A percentile compares a stretch with the other conserved stretches of the same genome.
Conservation (phyloP, 176 grass and related monocot genomes). For the Raddia guianensis region DNA sequence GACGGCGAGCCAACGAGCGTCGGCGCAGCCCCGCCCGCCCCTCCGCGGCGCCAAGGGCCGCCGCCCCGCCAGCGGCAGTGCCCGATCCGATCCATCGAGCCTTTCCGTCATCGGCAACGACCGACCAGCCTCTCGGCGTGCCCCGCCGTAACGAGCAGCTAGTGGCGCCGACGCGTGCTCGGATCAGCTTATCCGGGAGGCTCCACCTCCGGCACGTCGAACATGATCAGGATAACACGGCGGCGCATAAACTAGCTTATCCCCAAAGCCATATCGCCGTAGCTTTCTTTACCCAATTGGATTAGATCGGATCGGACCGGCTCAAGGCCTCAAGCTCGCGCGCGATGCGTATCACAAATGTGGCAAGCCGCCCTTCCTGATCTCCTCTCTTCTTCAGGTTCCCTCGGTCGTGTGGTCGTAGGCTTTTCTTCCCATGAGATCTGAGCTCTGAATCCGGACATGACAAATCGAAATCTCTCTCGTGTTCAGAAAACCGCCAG, state of each 20-base stretch:
- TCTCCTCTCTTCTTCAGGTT: neutral
- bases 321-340: neutral
- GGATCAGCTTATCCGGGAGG: neutral
- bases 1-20: neutral
- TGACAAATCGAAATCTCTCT: slow-evolving; percentile 7
- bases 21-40: neutral
- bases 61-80: neutral
- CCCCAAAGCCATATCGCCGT: slow-evolving; percentile 7
- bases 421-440: neutral
- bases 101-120: neutral
- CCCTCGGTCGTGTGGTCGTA: neutral
- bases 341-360: neutral
- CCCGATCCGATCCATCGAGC: neutral
- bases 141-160: neutral
- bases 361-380: neutral
- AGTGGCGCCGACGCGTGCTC: neutral
- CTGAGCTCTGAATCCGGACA: neutral
- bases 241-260: slow-evolving; percentile 49
- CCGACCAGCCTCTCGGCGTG: neutral
- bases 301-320: slow-evolving; percentile 3
- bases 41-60: slow-evolving; percentile 27
- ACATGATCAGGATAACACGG: slow-evolving; percentile 30
- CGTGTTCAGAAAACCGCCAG: slow-evolving; percentile 5
- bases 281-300: neutral
- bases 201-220: neutral